A percentile compares a stretch with the other conserved stretches of the same genome.
phyloP scores from a whole-genome alignment of 495 filamentous ascomycete genomes.

The Saxispiralis lemnorum region DNA sequence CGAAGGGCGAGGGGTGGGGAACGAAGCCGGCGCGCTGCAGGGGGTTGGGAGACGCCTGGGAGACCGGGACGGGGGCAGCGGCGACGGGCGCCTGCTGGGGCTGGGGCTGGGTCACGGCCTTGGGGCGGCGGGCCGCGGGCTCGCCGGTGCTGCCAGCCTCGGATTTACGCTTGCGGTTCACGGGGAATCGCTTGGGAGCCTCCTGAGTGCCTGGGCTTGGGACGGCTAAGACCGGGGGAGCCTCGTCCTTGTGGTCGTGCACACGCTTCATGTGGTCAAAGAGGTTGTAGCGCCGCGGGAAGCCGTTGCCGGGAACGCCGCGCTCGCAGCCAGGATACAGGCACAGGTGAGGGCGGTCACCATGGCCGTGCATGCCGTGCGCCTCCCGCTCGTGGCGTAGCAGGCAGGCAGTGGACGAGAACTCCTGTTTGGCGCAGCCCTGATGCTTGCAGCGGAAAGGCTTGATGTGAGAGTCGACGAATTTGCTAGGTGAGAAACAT shows the following conservation, averaged over 20 bases:
- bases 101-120: not conserved
- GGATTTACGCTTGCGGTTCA: constrained; percentile 12
- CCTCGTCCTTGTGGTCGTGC: constrained; percentile 49
- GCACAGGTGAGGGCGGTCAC: constrained; percentile 76
- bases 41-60: not conserved
- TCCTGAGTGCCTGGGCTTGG: not conserved
- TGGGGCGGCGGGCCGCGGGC: constrained; percentile 4
- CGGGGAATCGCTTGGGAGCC: constrained; percentile 1
- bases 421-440: constrained; percentile 58
- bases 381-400: constrained; percentile 87
- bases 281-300: constrained; percentile 83
- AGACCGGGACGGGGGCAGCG: not conserved
- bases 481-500: constrained; percentile 44
- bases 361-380: constrained; percentile 86
- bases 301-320: constrained; percentile 60
- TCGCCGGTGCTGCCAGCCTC: constrained; percentile 3
- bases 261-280: constrained; percentile 88
- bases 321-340: constrained; percentile 70
- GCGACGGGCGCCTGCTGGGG: not conserved
- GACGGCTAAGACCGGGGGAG: not conserved
- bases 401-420: constrained; percentile 88
- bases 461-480: constrained; percentile 84
- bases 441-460: constrained; percentile 78
- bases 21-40: not conserved
- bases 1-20: not conserved